Evolutionary conservation across 768 basidiomycete species (phyloP).

Genomic region (Agaricus blazei): DNA sequence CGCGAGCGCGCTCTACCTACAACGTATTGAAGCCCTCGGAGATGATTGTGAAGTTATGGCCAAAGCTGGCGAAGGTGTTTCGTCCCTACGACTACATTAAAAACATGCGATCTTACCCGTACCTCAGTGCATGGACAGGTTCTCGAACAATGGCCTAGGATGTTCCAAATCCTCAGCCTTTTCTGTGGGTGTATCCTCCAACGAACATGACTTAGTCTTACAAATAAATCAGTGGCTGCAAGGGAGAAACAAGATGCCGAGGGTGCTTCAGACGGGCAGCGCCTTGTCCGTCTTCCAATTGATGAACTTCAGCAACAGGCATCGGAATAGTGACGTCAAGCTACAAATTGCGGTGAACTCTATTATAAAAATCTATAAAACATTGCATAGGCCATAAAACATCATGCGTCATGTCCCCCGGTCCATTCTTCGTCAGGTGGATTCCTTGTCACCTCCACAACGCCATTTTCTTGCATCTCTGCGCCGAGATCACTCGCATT

Average conservation of each 20-base stretch:
- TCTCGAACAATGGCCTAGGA: constrained; percentile 75
- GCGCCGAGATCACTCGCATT: constrained; percentile 41
- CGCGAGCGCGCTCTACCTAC: constrained; percentile 56
- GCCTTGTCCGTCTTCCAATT: constrained; percentile 69
- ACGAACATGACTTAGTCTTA: not conserved
- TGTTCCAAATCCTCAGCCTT: constrained; percentile 70
- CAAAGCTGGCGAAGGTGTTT: constrained; percentile 62
- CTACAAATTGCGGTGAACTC: not conserved
- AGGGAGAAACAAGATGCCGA: constrained; percentile 28
- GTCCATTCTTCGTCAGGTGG: constrained; percentile 41
- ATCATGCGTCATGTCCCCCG: constrained; percentile 31
- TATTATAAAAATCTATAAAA: not conserved
- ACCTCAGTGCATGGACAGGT: constrained; percentile 67
- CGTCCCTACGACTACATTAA: not conserved
- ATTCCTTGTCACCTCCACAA: constrained; percentile 40
- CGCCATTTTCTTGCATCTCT: constrained; percentile 35
- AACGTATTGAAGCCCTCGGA: constrained; percentile 62
- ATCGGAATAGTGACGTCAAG: constrained; percentile 10
- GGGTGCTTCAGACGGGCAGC: constrained; percentile 39
- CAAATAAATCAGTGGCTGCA: constrained; percentile 39
- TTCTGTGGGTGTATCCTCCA: constrained; percentile 42
- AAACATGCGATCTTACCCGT: not conserved
- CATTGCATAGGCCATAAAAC: not conserved
- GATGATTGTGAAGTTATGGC: constrained; percentile 78
- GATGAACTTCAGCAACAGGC: constrained; percentile 50